These are phyloP conservation scores for Emergomyces pasteurianus DNA, from an alignment of 2,329 filamentous ascomycete species.

Conservation along the genomic window DNA sequence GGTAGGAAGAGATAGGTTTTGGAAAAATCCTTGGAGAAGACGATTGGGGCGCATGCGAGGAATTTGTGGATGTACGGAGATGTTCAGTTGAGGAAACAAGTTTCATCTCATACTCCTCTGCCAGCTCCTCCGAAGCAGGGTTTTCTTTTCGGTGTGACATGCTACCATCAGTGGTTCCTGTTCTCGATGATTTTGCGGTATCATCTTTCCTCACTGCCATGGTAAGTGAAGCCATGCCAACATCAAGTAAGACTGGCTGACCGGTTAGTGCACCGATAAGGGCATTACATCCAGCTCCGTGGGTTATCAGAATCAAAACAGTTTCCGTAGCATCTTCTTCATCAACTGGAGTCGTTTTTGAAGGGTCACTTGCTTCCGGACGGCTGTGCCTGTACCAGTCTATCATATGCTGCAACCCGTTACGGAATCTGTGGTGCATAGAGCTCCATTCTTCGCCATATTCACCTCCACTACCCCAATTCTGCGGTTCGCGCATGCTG, in stretches of 20 bases:
- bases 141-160: neutral
- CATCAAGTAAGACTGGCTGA: constrained; percentile 80
- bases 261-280: constrained; percentile 84
- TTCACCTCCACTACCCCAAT: constrained; percentile 79
- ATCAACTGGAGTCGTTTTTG: constrained; percentile 21
- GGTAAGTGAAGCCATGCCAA: constrained; percentile 80
- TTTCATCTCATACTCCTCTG: constrained; percentile 45
- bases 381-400: constrained; percentile 62
- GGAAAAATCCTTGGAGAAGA: constrained; percentile 12
- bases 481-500: constrained; percentile 63
- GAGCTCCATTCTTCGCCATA: constrained; percentile 90
- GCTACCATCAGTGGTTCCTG: neutral
- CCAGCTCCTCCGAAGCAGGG: constrained; percentile 14
- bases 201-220: constrained; percentile 58
- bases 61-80: constrained; percentile 38
- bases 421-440: constrained; percentile 85
- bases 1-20: constrained; percentile 19
- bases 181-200: neutral
- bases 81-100: constrained; percentile 51
- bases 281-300: constrained; percentile 92
- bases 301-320: constrained; percentile 78
- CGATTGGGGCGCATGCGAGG: constrained; percentile 16
- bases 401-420: constrained; percentile 64
- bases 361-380: constrained; percentile 4
- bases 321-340: constrained; percentile 58